phyloP scores from a whole-genome alignment of 805 yeast species.

The Kluyveromyces lactis region DNA sequence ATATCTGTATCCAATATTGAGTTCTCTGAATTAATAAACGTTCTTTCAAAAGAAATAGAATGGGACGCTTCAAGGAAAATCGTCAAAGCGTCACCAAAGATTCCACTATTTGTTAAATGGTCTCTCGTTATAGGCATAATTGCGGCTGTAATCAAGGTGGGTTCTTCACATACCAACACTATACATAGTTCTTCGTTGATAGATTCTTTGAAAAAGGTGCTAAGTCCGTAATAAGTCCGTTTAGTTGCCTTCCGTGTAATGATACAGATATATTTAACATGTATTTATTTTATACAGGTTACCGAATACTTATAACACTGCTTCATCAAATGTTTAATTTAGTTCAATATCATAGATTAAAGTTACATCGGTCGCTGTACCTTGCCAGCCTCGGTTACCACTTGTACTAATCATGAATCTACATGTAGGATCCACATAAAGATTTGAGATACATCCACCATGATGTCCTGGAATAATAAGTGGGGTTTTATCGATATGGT shows the following conservation, averaged over 20 bases:
- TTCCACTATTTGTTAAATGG: slow-evolving; percentile 2
- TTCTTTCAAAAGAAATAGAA: slow-evolving; percentile 13
- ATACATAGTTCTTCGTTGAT: slow-evolving; percentile 1
- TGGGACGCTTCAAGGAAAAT: slow-evolving; percentile 11
- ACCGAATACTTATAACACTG: no score
- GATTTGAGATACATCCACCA: slow-evolving; percentile 76
- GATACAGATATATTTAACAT: neutral
- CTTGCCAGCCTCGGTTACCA: slow-evolving; percentile 95
- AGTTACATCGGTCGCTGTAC: slow-evolving; percentile 69
- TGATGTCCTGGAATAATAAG: slow-evolving; percentile 93
- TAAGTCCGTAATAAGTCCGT: neutral
- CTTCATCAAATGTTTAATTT: slow-evolving; percentile 9
- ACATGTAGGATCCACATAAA: slow-evolving; percentile 80
- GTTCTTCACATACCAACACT: neutral
- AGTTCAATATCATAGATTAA: slow-evolving; percentile 71
- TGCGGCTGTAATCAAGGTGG: slow-evolving; percentile 1
- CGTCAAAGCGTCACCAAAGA: neutral
- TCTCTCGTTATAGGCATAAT: slow-evolving; percentile 2
- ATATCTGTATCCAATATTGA: slow-evolving; percentile 8
- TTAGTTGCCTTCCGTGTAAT: neutral
- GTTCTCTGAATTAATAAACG: neutral
- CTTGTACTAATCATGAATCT: slow-evolving; percentile 83
- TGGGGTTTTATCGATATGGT: slow-evolving; percentile 31
- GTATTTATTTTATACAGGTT: no score
- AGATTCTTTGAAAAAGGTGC: neutral